A percentile compares a stretch with the other conserved stretches of the same genome.
Conservation (phyloP, 371 early-diverging fungal species). For the Capillidium heterosporum region DNA sequence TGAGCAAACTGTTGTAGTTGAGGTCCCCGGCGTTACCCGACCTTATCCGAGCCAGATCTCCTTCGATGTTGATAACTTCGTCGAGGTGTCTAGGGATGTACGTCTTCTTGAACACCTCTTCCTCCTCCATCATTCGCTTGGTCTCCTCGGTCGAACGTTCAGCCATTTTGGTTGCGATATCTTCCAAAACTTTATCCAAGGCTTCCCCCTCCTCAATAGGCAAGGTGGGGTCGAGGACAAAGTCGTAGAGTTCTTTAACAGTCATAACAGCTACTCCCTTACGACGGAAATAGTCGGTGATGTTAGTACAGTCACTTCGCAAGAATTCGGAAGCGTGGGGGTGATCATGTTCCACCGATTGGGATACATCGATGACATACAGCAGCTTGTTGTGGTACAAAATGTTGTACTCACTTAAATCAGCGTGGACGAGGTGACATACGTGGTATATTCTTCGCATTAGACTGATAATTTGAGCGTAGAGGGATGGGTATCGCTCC, state of each 20-base stretch:
- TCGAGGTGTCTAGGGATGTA: slow-evolving; percentile 86
- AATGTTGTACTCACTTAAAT: slow-evolving; percentile 98
- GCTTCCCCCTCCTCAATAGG: slow-evolving; percentile 35
- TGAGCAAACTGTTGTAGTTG: slow-evolving; percentile 5
- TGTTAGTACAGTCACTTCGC: slow-evolving; percentile 87
- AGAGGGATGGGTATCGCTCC: slow-evolving; percentile 54
- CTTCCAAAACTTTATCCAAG: slow-evolving; percentile 27
- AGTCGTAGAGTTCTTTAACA: slow-evolving; percentile 74
- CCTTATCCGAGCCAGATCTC: slow-evolving; percentile 56
- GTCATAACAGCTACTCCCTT: slow-evolving; percentile 65
- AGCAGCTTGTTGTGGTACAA: slow-evolving; percentile 69
- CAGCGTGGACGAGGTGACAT: slow-evolving; percentile 95
- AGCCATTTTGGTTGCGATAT: slow-evolving; percentile 5
- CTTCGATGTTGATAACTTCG: slow-evolving; percentile 77
- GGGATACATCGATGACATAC: slow-evolving; percentile 98
- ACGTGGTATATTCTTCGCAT: slow-evolving; percentile 90
- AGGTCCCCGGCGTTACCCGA: slow-evolving; percentile 54
- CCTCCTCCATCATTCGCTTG: slow-evolving; percentile 26
- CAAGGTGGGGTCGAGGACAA: slow-evolving; percentile 50
- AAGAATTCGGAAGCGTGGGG: slow-evolving; percentile 97
- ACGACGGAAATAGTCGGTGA: slow-evolving; percentile 87
- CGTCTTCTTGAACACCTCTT: slow-evolving; percentile 77
- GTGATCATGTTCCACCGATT: slow-evolving; percentile 98
- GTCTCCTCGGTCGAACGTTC: slow-evolving; percentile 16
- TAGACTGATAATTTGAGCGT: slow-evolving; percentile 72